Percentiles rank a stretch among this genome's conserved stretches.
Evolutionary conservation across 208 protist genomes (phyloP).

Genomic region (Leishmania guyanensis): DNA sequence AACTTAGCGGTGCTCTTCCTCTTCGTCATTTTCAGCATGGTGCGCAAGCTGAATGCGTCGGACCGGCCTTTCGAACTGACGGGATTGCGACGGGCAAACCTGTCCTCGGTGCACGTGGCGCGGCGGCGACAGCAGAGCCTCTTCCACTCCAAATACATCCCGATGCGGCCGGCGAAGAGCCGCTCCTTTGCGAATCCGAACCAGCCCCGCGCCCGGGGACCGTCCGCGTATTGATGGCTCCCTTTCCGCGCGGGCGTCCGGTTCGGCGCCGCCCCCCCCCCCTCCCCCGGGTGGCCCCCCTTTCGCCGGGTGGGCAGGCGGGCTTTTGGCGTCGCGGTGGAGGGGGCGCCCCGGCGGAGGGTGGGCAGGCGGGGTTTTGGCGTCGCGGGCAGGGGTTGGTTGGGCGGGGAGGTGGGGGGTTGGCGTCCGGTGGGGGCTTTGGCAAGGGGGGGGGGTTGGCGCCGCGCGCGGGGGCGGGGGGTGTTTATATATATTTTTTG

Average conservation of each 20-base stretch:
- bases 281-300: no score
- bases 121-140: slow-evolving; percentile 61
- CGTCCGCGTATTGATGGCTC: slow-evolving; percentile 43
- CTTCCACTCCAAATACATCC: slow-evolving; percentile 83
- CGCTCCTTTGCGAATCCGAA: slow-evolving; percentile 63
- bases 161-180: slow-evolving; percentile 62
- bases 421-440: no score
- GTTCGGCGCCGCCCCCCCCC: not conserved
- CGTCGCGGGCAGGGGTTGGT: no score
- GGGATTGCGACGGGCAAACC: slow-evolving; percentile 59
- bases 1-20: slow-evolving; percentile 75
- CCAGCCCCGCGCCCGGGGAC: slow-evolving; percentile 34
- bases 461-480: no score
- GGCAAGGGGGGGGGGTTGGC: no score
- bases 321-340: no score
- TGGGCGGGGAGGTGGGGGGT: no score
- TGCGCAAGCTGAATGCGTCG: slow-evolving; percentile 64
- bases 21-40: slow-evolving; percentile 62
- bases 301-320: no score
- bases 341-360: no score
- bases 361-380: no score
- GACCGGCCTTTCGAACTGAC: slow-evolving; percentile 70
- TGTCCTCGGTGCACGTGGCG: slow-evolving; percentile 73
- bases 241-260: not conserved
- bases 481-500: no score